Evolutionary conservation across 768 basidiomycete genomes (phyloP).

Genomic region (Strobilomyces dryophilus): DNA sequence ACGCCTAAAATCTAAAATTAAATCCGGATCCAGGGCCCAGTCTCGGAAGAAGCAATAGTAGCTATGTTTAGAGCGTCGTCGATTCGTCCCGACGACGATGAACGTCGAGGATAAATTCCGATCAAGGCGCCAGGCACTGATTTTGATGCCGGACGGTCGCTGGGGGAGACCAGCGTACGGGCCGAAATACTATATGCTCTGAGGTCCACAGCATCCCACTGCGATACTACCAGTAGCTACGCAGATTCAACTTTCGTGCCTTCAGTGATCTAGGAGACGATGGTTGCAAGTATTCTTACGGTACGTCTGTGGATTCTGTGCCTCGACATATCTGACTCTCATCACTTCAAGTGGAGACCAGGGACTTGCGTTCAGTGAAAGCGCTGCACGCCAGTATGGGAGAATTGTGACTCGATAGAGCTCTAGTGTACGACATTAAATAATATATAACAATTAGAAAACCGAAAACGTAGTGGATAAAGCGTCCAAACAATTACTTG

Average conservation of each 20-base stretch:
- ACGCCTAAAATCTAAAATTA: too few species aligned
- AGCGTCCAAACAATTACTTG: not conserved
- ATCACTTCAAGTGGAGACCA: too few species aligned
- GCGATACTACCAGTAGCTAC: not conserved
- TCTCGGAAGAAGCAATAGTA: too few species aligned
- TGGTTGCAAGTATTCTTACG: too few species aligned
- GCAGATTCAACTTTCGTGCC: not conserved
- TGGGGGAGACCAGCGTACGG: not conserved
- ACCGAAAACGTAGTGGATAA: not conserved
- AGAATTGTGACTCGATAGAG: too few species aligned
- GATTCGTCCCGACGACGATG: too few species aligned
- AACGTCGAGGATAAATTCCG: too few species aligned
- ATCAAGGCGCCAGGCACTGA: not conserved
- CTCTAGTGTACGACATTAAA: not conserved
- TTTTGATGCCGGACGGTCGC: not conserved
- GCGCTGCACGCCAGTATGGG: not conserved
- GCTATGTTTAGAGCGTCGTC: not conserved
- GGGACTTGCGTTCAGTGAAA: not conserved
- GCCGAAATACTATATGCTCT: not conserved
- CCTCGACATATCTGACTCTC: too few species aligned
- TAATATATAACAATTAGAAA: not conserved
- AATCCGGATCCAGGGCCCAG: too few species aligned
- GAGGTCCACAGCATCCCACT: too few species aligned
- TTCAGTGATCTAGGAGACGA: not conserved
- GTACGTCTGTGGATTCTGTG: not conserved